Conservation (phyloP, 768 basidiomycete species). For the Hirschioporus abietinus region DNA sequence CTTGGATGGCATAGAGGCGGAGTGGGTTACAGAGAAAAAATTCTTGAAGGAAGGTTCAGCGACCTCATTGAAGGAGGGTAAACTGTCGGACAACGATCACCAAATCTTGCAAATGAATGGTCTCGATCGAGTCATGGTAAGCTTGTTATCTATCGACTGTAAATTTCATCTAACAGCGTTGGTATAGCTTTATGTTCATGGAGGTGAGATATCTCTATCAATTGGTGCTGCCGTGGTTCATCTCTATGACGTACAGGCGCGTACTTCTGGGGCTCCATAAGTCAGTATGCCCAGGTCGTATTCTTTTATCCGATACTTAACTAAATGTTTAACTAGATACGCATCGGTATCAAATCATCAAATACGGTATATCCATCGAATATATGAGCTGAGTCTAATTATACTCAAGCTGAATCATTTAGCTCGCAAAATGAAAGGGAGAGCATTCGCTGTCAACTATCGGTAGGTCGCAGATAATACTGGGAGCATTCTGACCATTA, state of each 20-base stretch:
- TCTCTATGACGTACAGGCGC: slow-evolving; percentile 60
- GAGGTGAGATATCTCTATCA: slow-evolving; percentile 41
- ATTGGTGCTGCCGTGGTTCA: slow-evolving; percentile 20
- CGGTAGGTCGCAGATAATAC: slow-evolving; percentile 22
- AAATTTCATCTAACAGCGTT: slow-evolving; percentile 29
- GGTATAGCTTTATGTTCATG: slow-evolving; percentile 76
- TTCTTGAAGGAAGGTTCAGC: slow-evolving; percentile 56
- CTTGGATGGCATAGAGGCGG: slow-evolving; percentile 70
- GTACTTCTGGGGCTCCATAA: slow-evolving; percentile 63
- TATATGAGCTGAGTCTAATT: slow-evolving; percentile 24
- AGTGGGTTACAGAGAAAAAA: slow-evolving; percentile 85
- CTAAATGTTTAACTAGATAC: slow-evolving; percentile 79
- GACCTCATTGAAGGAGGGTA: slow-evolving; percentile 24
- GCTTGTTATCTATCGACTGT: slow-evolving; percentile 9
- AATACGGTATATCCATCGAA: slow-evolving; percentile 35
- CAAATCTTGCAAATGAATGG: slow-evolving; percentile 18
- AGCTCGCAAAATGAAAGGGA: slow-evolving; percentile 91
- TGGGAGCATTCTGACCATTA: no score
- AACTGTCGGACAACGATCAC: neutral
- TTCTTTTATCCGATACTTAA: slow-evolving; percentile 54
- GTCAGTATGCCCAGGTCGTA: slow-evolving; percentile 26
- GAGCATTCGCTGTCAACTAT: slow-evolving; percentile 74
- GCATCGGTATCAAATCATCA: slow-evolving; percentile 58
- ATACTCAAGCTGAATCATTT: slow-evolving; percentile 68
- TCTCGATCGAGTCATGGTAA: slow-evolving; percentile 52